Conservation (phyloP, 169 alveolate genomes). For the Plasmodium relictum region DNA sequence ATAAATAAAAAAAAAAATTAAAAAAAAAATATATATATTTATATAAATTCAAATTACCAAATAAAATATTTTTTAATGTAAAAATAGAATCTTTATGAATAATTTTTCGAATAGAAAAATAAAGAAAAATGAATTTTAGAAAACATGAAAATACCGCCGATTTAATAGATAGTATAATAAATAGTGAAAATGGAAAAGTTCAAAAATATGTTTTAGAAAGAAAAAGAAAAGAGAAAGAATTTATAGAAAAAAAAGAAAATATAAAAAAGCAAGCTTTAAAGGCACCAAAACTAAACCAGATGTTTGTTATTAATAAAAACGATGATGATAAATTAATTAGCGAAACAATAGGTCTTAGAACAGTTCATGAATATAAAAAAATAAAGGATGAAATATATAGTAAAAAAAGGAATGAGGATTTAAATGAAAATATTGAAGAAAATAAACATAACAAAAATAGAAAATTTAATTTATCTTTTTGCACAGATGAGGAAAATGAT, state of each 20-base stretch:
- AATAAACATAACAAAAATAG: conserved; percentile 22
- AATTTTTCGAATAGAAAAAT: too few species aligned
- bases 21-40: too few species aligned
- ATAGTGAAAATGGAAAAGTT: conserved; percentile 78
- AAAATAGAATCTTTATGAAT: too few species aligned
- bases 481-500: conserved; percentile 35
- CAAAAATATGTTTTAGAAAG: conserved; percentile 75
- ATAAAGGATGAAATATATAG: conserved; percentile 66
- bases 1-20: too few species aligned
- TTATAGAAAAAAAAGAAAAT: conserved; percentile 69
- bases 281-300: conserved; percentile 76
- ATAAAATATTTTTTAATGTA: too few species aligned
- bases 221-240: conserved; percentile 71
- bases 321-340: conserved; percentile 73
- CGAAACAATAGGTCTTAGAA: conserved; percentile 72
- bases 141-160: conserved; percentile 66
- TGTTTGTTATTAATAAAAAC: conserved; percentile 73
- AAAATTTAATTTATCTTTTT: conserved; percentile 54
- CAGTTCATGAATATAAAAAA: conserved; percentile 75
- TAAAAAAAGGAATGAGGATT: conserved; percentile 23
- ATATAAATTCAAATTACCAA: too few species aligned
- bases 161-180: conserved; percentile 70
- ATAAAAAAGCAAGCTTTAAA: conserved; percentile 48
- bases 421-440: conserved; percentile 12
- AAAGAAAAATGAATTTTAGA: conserved; percentile 53